phyloP scores from a whole-genome alignment of 2,329 filamentous ascomycete genomes.

The Verticillium tricorpus region DNA sequence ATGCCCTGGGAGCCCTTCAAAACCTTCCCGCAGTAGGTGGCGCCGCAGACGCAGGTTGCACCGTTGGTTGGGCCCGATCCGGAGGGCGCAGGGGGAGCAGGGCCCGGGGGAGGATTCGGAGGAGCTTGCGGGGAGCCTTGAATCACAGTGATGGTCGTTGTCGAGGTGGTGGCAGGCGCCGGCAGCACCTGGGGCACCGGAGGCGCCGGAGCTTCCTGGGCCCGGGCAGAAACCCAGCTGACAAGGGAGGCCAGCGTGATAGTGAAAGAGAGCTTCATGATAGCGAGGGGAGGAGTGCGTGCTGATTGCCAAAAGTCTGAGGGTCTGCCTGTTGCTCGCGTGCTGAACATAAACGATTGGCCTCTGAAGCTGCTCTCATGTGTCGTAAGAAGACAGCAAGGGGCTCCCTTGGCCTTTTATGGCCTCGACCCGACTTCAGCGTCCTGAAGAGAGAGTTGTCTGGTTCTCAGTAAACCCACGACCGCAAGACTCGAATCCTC shows the following conservation, averaged over 20 bases:
- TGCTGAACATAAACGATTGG: too few relatives aligned
- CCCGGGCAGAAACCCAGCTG: conserved; percentile 4
- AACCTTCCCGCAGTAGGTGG: conserved; percentile 35
- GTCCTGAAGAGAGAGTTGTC: too few relatives aligned
- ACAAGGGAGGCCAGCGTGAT: conserved; percentile 4
- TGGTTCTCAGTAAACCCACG: neutral
- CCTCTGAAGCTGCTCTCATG: too few relatives aligned
- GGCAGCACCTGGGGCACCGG: conserved; percentile 1
- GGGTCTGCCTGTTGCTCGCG: neutral
- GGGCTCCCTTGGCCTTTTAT: too few relatives aligned
- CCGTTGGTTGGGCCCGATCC: conserved; percentile 15
- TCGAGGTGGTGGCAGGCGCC: conserved; percentile 1
- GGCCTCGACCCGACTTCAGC: too few relatives aligned
- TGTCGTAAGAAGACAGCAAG: too few relatives aligned
- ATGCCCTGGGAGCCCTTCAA: conserved; percentile 20
- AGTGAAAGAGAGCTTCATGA: neutral
- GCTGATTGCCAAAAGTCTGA: neutral
- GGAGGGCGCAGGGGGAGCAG: neutral
- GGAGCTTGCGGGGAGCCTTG: conserved; percentile 2
- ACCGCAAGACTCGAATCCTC: neutral
- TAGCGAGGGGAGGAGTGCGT: neutral
- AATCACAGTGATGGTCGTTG: conserved; percentile 7
- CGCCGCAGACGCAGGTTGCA: conserved; percentile 34
- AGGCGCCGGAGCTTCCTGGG: conserved; percentile 4
- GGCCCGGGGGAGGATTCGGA: neutral